These are phyloP conservation scores for Viola odorata DNA, from an alignment of 345 rosid genomes.

Conservation along the genomic window DNA sequence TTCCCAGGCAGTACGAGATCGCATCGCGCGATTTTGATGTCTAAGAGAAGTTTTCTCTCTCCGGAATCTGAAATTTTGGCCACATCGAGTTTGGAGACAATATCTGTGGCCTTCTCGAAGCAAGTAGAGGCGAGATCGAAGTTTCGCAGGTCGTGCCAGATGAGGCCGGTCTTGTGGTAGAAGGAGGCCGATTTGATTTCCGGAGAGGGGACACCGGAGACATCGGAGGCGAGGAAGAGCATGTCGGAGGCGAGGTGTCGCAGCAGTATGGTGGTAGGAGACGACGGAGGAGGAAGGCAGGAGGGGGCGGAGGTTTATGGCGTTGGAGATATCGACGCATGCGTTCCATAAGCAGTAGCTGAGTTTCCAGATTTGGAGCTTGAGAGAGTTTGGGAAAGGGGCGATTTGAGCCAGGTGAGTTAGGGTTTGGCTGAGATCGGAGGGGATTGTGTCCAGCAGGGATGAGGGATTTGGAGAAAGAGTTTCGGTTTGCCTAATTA, in stretches of 20 bases:
- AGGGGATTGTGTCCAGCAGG: constrained; percentile 39
- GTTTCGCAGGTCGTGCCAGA: constrained; percentile 54
- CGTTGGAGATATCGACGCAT: constrained; percentile 77
- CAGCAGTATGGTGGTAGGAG: constrained; percentile 36
- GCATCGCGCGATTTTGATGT: constrained; percentile 74
- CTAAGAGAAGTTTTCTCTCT: constrained; percentile 63
- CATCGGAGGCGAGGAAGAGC: constrained; percentile 58
- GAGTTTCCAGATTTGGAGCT: constrained; percentile 80
- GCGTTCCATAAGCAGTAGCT: constrained; percentile 95
- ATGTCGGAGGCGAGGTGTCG: constrained; percentile 86
- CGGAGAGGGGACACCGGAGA: constrained; percentile 72
- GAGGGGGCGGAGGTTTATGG: constrained; percentile 25
- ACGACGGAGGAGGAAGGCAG: constrained; percentile 20
- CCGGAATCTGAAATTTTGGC: constrained; percentile 45
- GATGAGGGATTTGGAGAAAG: constrained; percentile 23
- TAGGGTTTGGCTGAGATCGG: constrained; percentile 49
- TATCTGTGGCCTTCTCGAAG: constrained; percentile 80
- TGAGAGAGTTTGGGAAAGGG: constrained; percentile 60
- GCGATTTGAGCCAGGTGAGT: constrained; percentile 48
- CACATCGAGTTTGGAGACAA: constrained; percentile 52
- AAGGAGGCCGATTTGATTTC: constrained; percentile 63
- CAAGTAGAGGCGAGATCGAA: constrained; percentile 78
- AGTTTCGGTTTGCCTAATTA: constrained; percentile 54
- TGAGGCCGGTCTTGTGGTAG: constrained; percentile 69
- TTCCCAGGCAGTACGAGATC: constrained; percentile 91